Conservation (phyloP, 2,329 filamentous ascomycete genomes). For the Epichloe sp. region DNA sequence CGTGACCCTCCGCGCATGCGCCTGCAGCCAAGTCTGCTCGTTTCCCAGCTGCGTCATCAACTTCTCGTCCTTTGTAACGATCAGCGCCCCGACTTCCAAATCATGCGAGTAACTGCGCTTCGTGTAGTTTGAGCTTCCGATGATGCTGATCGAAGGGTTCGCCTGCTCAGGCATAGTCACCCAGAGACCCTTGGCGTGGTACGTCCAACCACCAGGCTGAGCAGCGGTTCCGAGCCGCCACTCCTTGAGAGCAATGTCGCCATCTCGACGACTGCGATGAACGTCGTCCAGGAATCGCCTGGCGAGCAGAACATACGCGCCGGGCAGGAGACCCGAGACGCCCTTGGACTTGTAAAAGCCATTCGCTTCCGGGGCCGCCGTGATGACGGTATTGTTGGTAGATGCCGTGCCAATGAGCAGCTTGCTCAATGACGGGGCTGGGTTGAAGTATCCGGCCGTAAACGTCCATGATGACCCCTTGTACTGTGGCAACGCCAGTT, state of each 20-base stretch:
- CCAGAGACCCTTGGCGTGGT: constrained; percentile 96
- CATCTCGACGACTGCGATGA: constrained; percentile 30
- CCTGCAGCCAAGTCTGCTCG: constrained; percentile 70
- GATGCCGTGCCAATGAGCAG: constrained; percentile 65
- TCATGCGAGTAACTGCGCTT: constrained; percentile 87
- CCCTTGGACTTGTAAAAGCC: constrained; percentile 86
- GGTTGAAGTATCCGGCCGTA: constrained; percentile 97
- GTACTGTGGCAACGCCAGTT: constrained; percentile 51
- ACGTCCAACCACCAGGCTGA: constrained; percentile 81
- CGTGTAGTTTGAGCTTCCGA: constrained; percentile 93
- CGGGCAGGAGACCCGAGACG: constrained; percentile 78
- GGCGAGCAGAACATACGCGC: constrained; percentile 82
- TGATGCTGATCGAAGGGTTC: constrained; percentile 63
- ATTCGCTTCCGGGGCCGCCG: constrained; percentile 85
- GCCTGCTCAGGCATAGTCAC: constrained; percentile 55
- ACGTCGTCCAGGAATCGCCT: constrained; percentile 61
- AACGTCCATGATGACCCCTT: constrained; percentile 77
- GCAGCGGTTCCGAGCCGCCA: constrained; percentile 77
- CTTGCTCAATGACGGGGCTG: constrained; percentile 68
- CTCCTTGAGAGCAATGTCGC: constrained; percentile 63
- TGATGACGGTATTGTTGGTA: constrained; percentile 66
- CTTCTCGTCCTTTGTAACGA: constrained; percentile 64
- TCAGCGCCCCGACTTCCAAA: constrained; percentile 75
- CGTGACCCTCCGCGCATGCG: constrained; percentile 55
- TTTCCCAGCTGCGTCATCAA: constrained; percentile 61